These are phyloP conservation scores for Paramecium octaurelia DNA, from an alignment of 73 alveolate species.

Conservation along the genomic window DNA sequence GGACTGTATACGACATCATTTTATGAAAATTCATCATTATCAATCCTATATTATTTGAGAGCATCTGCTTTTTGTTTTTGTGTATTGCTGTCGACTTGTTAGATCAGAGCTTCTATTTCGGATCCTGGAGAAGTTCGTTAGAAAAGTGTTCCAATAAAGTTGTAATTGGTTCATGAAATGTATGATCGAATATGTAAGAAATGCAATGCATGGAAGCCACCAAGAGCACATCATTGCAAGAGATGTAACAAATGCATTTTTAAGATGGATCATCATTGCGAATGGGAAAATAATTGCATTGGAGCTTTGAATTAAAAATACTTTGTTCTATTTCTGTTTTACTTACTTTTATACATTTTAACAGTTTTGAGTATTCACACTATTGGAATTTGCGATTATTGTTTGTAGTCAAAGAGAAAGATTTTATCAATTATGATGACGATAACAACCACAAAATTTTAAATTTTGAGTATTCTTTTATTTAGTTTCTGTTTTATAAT, in stretches of 20 bases:
- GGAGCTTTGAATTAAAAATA: slow-evolving; percentile 82
- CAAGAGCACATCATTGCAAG: slow-evolving; percentile 84
- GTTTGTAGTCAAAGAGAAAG: background rate
- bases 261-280: slow-evolving; percentile 91
- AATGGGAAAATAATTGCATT: slow-evolving; percentile 85
- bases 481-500: background rate
- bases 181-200: background rate
- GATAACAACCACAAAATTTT: background rate
- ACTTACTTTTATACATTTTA: slow-evolving; percentile 36
- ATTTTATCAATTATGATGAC: background rate
- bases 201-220: slow-evolving; percentile 83
- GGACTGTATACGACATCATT: background rate
- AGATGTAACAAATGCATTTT: slow-evolving; percentile 75
- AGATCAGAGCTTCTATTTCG: background rate
- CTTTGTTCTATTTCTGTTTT: slow-evolving; percentile 74
- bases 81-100: background rate
- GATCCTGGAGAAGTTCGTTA: background rate
- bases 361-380: background rate
- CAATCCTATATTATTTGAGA: background rate
- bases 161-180: background rate
- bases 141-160: background rate
- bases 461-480: background rate
- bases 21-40: slow-evolving; percentile 1
- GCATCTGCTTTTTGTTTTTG: background rate
- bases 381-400: background rate